Conservation (phyloP, 176 grass and related monocot species). For the Urochloa ruziziensis region DNA sequence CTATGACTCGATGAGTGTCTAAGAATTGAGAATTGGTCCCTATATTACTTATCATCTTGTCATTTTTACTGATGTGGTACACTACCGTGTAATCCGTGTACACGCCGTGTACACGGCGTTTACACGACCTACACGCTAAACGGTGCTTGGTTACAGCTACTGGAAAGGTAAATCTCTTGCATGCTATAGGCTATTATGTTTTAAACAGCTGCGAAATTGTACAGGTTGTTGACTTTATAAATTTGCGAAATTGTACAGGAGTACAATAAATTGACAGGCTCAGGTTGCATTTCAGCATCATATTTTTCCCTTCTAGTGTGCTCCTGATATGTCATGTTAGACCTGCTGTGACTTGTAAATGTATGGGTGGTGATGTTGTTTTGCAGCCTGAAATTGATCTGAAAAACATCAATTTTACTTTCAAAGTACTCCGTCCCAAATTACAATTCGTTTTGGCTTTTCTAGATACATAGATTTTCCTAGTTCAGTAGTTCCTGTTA, state of each 20-base stretch:
- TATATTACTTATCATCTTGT: no score
- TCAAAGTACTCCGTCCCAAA: no score
- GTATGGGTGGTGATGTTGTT: neutral
- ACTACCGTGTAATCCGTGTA: no score
- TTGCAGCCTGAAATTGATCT: neutral
- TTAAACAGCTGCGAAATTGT: neutral
- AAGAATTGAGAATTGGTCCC: no score
- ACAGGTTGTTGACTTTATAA: slow-evolving; percentile 4
- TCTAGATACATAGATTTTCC: no score
- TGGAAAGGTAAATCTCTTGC: slow-evolving; percentile 65
- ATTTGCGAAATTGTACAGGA: neutral
- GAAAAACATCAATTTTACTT: neutral
- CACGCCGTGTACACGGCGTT: no score
- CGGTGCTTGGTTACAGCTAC: no score
- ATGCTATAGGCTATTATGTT: neutral
- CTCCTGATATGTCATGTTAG: neutral
- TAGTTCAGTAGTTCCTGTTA: neutral
- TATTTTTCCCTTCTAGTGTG: neutral
- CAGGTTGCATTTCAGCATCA: neutral
- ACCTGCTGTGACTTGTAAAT: slow-evolving; percentile 8
- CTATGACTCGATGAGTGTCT: no score
- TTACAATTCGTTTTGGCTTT: no score
- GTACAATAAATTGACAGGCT: neutral
- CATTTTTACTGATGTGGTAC: no score
- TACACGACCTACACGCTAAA: no score